phyloP scores from a whole-genome alignment of 164 flowering plant genomes.

The Chimonanthus praecox region DNA sequence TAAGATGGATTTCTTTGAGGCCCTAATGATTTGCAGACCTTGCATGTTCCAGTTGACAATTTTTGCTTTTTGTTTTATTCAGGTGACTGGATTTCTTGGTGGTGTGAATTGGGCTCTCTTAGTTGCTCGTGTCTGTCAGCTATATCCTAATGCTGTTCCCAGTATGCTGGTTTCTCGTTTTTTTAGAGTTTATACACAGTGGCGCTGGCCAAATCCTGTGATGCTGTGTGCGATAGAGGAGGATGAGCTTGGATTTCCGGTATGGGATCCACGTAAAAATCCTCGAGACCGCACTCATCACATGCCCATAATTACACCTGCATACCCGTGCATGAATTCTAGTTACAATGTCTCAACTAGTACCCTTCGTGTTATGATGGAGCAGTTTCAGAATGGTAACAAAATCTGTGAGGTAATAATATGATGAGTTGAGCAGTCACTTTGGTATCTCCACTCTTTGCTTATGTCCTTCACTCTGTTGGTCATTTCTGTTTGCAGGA shows the following conservation, averaged over 20 bases:
- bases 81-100: slow-evolving; percentile 99
- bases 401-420: slow-evolving; percentile 70
- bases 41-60: neutral
- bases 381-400: slow-evolving; percentile 78
- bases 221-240: slow-evolving; percentile 90
- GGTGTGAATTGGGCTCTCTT: slow-evolving; percentile 98
- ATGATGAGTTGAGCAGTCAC: neutral
- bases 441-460: neutral
- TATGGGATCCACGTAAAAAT: slow-evolving; percentile 95
- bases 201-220: slow-evolving; percentile 99
- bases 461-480: neutral
- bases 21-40: neutral
- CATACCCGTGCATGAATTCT: slow-evolving; percentile 99
- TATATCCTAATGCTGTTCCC: slow-evolving; percentile 91
- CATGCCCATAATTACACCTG: slow-evolving; percentile 99
- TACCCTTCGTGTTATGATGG: slow-evolving; percentile 92
- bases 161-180: slow-evolving; percentile 93
- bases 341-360: slow-evolving; percentile 94
- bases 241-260: slow-evolving; percentile 77
- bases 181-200: slow-evolving; percentile 87
- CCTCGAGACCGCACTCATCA: slow-evolving; percentile 77
- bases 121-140: slow-evolving; percentile 92
- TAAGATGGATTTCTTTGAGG: slow-evolving; percentile 24
- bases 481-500: slow-evolving; percentile 41
- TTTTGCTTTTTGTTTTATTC: neutral